A percentile compares a stretch with the other conserved stretches of the same genome.
These are phyloP conservation scores for Penicillium argentinense DNA, from an alignment of 495 filamentous ascomycete species.

Conservation along the genomic window DNA sequence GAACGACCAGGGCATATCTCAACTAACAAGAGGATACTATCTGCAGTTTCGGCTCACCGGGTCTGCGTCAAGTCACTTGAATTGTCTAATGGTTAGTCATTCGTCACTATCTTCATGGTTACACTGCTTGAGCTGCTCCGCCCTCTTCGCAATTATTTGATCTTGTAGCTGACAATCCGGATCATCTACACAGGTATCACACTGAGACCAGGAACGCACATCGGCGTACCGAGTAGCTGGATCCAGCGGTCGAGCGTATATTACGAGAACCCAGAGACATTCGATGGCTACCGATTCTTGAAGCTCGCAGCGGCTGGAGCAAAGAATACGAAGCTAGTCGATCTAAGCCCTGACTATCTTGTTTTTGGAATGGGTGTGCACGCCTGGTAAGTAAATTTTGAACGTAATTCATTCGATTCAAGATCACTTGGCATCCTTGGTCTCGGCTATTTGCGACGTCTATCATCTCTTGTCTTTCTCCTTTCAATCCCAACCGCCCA, in stretches of 20 bases:
- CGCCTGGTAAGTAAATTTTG: slow-evolving; percentile 26
- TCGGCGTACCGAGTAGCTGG: slow-evolving; percentile 23
- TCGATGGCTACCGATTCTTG: slow-evolving; percentile 32
- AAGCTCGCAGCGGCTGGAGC: slow-evolving; percentile 18
- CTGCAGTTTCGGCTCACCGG: slow-evolving; percentile 26
- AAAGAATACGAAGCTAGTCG: slow-evolving; percentile 17
- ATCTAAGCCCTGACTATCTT: slow-evolving; percentile 27
- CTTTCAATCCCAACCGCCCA: slow-evolving; percentile 18
- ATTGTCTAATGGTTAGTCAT: slow-evolving; percentile 21
- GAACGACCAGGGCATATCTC: background rate
- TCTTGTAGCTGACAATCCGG: background rate
- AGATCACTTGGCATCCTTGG: no score
- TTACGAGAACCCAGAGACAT: slow-evolving; percentile 21
- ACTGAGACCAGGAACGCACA: slow-evolving; percentile 25
- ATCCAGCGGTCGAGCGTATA: slow-evolving; percentile 19
- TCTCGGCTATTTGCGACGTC: no score
- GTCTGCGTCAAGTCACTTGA: slow-evolving; percentile 17
- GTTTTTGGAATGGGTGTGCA: slow-evolving; percentile 30
- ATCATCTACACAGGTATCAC: slow-evolving; percentile 12
- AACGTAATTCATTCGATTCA: no score
- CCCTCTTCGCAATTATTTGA: background rate
- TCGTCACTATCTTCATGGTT: background rate
- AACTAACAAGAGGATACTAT: background rate
- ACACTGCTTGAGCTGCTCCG: background rate
- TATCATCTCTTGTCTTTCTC: background rate